Base-by-base conservation (phyloP, 164 flowering plant species). In the Vitis riparia region DNA sequence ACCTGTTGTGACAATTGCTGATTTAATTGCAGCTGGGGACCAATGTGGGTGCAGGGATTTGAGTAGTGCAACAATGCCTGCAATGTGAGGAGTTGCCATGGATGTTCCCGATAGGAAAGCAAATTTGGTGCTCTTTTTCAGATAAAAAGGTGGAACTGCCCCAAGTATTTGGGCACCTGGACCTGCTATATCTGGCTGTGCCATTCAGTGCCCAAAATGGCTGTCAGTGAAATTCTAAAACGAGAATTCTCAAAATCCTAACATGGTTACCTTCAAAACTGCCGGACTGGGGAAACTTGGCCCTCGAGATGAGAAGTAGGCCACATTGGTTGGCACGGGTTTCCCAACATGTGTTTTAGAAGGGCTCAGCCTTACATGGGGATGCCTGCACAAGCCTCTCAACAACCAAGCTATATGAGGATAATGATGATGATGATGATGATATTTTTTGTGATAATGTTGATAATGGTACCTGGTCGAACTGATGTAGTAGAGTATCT, bases 71-170 rank as follows among this genome's bases (percentile, higher is more conserved):
- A 53, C 77, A 32, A 75, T 63, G 37, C 79, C 82, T 1, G 77
- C 23, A 2, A 79, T 74, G 68, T 79, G 82, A 37, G 82, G 82
- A 59, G 75, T 30, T 3, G 82, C 74, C 82, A 76, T 79, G 1
- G 82, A 79, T 14, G 82, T 79, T 52, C 82, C 82, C 0, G 77
- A 69, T 0, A 0, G 8, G 2, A 74, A 23, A 0, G 59, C 66
- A 59, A 58, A 63, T 47, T 62, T 55, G 16, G 14, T 11, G 11
- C 49, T 32, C 55, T 1, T 47, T 52, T 13, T 7, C 0, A 67
- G 27, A 12, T 16, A 0, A 14, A 3, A 1, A 14, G 69, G 71
- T 8, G 32, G 16, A 32, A 15, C 37, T 14, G 76, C 73, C 11
- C 76, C 71, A 13, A 78, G 48, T 14, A 78, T 78, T n/a, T 53